A percentile compares a stretch with the other conserved stretches of the same genome.
These are phyloP conservation scores for Microcyclospora tardicrescens DNA, from an alignment of 2,329 filamentous ascomycete species.

Conservation along the genomic window DNA sequence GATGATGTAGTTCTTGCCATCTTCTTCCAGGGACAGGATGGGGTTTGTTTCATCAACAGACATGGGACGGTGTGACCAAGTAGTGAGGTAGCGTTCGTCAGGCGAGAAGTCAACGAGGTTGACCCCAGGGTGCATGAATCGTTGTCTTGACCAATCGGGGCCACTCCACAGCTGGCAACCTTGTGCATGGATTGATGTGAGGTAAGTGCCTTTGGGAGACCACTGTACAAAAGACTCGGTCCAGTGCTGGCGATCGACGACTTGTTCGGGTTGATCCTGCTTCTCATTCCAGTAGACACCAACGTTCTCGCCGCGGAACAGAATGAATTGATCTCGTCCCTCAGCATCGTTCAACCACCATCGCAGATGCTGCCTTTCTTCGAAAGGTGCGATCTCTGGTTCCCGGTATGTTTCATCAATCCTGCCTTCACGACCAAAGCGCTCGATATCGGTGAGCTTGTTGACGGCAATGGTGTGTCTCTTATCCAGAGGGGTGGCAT, in stretches of 20 bases:
- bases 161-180: conserved; percentile 98
- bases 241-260: conserved; percentile 91
- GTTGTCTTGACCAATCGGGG: conserved; percentile 72
- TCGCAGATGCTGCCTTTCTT: conserved; percentile 84
- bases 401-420: conserved; percentile 81
- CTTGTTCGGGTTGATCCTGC: conserved; percentile 71
- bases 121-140: conserved; percentile 89
- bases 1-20: conserved; percentile 98
- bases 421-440: conserved; percentile 85
- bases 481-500: conserved; percentile 83
- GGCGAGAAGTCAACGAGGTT: conserved; percentile 96
- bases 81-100: conserved; percentile 81
- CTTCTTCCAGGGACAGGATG: conserved; percentile 63
- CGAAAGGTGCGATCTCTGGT: conserved; percentile 71
- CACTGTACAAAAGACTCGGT: conserved; percentile 97
- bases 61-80: conserved; percentile 92
- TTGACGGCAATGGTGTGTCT: conserved; percentile 92
- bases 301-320: conserved; percentile 84
- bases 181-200: conserved; percentile 89
- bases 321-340: conserved; percentile 87
- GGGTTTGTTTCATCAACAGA: conserved; percentile 82
- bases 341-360: conserved; percentile 86
- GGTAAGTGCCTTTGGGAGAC: conserved; percentile 87
- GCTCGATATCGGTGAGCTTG: conserved; percentile 96
- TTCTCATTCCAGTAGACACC: conserved; percentile 98